These are phyloP conservation scores for Umbelopsis sp. DNA, from an alignment of 192 early-diverging fungal genomes.

Conservation along the genomic window DNA sequence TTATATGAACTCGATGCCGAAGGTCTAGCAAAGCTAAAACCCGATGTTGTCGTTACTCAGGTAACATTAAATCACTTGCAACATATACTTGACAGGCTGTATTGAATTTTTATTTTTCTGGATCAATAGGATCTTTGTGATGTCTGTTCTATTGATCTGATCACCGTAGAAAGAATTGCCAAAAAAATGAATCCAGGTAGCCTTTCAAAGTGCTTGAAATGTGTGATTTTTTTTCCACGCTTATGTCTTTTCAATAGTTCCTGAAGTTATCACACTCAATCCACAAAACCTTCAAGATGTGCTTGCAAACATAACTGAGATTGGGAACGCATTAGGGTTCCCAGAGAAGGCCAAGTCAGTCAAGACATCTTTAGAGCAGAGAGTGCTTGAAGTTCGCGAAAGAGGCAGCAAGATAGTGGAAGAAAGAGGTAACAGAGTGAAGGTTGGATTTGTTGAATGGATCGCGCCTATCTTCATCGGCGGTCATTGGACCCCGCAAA, in stretches of 20 bases:
- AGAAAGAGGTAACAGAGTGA: slow-evolving; percentile 33
- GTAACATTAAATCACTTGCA: slow-evolving; percentile 11
- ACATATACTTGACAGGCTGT: not conserved
- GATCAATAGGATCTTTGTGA: slow-evolving; percentile 49
- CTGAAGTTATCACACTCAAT: slow-evolving; percentile 21
- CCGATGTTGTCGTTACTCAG: slow-evolving; percentile 55
- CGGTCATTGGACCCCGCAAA: slow-evolving; percentile 58
- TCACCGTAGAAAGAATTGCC: slow-evolving; percentile 51
- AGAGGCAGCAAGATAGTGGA: slow-evolving; percentile 14
- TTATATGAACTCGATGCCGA: slow-evolving; percentile 51
- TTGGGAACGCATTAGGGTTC: slow-evolving; percentile 44
- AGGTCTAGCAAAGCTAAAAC: slow-evolving; percentile 42
- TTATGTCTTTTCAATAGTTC: not conserved
- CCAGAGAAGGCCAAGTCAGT: slow-evolving; percentile 35
- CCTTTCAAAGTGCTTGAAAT: not conserved
- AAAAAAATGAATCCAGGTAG: slow-evolving; percentile 47
- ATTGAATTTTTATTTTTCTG: not conserved
- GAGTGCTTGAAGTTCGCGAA: slow-evolving; percentile 44
- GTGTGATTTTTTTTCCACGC: no score
- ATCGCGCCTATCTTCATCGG: slow-evolving; percentile 52
- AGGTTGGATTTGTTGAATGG: slow-evolving; percentile 56
- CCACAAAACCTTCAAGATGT: slow-evolving; percentile 43
- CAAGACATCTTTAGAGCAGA: slow-evolving; percentile 26
- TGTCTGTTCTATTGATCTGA: slow-evolving; percentile 56
- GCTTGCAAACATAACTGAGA: slow-evolving; percentile 46